These are phyloP conservation scores for Penicillium bovifimosum DNA, from an alignment of 495 filamentous ascomycete genomes.

Conservation along the genomic window DNA sequence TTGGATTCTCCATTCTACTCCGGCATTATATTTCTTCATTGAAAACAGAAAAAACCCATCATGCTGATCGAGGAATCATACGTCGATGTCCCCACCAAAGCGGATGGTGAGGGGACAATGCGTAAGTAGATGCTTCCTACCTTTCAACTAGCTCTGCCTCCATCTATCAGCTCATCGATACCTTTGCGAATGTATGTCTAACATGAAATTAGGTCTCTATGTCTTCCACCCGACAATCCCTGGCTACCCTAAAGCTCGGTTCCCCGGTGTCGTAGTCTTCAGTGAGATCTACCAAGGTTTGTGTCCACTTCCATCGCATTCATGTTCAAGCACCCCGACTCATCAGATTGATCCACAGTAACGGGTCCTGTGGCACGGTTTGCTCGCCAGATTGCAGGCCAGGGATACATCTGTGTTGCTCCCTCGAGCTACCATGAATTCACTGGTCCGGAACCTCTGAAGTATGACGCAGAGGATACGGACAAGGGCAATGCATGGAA, in stretches of 20 bases:
- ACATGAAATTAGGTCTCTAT: constrained; percentile 61
- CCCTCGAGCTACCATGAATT: constrained; percentile 94
- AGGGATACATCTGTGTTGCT: constrained; percentile 90
- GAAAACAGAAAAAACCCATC: constrained; percentile 9
- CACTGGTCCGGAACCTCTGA: constrained; percentile 73
- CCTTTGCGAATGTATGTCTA: background rate
- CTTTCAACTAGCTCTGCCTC: background rate
- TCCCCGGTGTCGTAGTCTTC: constrained; percentile 87
- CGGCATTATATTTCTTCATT: background rate
- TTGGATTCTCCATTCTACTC: background rate
- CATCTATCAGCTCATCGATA: background rate
- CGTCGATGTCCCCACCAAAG: constrained; percentile 61
- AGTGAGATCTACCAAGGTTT: constrained; percentile 95
- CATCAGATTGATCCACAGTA: constrained; percentile 44
- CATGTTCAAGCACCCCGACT: background rate
- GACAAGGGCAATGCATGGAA: constrained; percentile 85
- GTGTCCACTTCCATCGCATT: background rate
- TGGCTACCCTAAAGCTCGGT: constrained; percentile 79
- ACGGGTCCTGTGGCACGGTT: constrained; percentile 90
- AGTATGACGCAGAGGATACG: constrained; percentile 84
- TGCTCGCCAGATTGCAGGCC: constrained; percentile 84
- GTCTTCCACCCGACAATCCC: constrained; percentile 82
- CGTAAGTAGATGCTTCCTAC: constrained; percentile 37
- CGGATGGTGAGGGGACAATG: constrained; percentile 57
- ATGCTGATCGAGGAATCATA: constrained; percentile 67